phyloP scores from a whole-genome alignment of 768 basidiomycete genomes.

The Leccinum ochraceum region DNA sequence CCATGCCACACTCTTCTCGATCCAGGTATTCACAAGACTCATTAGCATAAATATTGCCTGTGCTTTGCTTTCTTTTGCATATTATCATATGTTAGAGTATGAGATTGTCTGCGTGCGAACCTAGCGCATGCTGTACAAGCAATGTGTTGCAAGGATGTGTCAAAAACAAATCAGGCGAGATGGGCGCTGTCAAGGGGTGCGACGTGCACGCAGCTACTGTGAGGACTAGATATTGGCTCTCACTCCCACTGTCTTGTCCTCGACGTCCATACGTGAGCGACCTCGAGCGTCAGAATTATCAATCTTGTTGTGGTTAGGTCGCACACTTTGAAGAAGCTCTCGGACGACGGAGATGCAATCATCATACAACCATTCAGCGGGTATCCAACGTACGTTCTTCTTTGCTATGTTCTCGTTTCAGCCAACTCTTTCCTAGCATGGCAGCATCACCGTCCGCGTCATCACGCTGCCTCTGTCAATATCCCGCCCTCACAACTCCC shows the following conservation, averaged over 20 bases:
- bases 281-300: too few relatives aligned
- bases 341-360: conserved; percentile 27
- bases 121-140: conserved; percentile 15
- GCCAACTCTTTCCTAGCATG: conserved; percentile 15
- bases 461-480: conserved; percentile 25
- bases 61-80: conserved; percentile 36
- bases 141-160: conserved; percentile 2
- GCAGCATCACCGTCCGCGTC: conserved; percentile 19
- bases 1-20: conserved; percentile 29
- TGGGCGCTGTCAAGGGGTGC: conserved; percentile 21
- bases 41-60: conserved; percentile 27
- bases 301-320: background rate
- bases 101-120: conserved; percentile 17
- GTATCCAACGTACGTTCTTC: conserved; percentile 14
- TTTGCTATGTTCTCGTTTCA: background rate
- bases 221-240: background rate
- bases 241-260: conserved; percentile 1
- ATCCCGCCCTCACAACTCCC: conserved; percentile 12
- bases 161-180: conserved; percentile 19
- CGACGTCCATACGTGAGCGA: background rate
- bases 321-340: background rate
- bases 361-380: conserved; percentile 31
- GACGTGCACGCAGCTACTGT: conserved; percentile 4
- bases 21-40: conserved; percentile 27
- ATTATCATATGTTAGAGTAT: conserved; percentile 47